Evolutionary conservation across 2,329 filamentous ascomycete genomes (phyloP).

Genomic region (Penicillium thymicola): DNA sequence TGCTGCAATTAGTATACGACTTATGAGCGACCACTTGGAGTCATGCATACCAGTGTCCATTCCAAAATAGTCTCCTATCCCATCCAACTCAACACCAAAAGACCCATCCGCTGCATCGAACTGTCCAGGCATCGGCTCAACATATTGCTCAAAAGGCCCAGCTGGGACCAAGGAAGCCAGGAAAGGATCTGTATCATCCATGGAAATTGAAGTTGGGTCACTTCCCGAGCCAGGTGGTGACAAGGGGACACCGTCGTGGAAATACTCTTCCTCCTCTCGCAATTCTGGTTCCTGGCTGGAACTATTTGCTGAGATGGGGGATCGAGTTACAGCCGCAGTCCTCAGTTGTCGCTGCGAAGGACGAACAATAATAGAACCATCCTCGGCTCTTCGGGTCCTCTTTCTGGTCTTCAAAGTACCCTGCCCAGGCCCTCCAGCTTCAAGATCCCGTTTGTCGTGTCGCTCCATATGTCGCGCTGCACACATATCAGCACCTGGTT

Average conservation of each 20-base stretch:
- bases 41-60: constrained; percentile 52
- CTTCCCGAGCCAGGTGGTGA: constrained; percentile 29
- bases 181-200: constrained; percentile 28
- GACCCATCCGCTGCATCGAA: constrained; percentile 36
- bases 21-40: no score
- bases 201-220: constrained; percentile 22
- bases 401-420: constrained; percentile 51
- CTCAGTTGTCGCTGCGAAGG: constrained; percentile 28
- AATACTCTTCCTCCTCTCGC: constrained; percentile 7
- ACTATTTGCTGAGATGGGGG: constrained; percentile 7
- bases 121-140: constrained; percentile 33
- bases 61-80: constrained; percentile 53
- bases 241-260: constrained; percentile 21
- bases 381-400: constrained; percentile 47
- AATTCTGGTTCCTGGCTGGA: constrained; percentile 11
- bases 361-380: constrained; percentile 48
- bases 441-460: constrained; percentile 51
- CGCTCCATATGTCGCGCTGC: constrained; percentile 57
- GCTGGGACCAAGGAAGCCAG: constrained; percentile 32
- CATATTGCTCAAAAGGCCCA: constrained; percentile 32
- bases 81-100: constrained; percentile 22
- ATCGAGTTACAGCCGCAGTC: background rate
- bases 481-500: background rate
- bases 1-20: background rate
- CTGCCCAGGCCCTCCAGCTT: constrained; percentile 48